Evolutionary conservation across 257 asterid genomes (phyloP), one percentile per base, ranked within the genome.

Genomic region (Nicotiana undulata): DNA sequence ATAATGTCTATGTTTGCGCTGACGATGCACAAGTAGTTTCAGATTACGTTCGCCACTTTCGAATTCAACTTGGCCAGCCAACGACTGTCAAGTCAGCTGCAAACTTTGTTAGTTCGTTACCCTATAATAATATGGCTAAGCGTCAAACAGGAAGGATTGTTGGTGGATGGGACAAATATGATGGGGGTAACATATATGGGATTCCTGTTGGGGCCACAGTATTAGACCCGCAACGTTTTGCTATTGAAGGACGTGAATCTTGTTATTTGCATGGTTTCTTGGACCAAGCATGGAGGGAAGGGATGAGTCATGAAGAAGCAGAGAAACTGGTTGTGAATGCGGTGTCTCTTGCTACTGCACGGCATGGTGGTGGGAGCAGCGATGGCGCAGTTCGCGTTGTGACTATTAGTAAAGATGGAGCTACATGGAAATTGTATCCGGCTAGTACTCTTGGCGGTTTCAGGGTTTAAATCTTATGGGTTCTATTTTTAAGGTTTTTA

Each of bases 81-180:
- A 86, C 98, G 3, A 93, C 95, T 53, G 97, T 93, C 52, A 92
- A 89, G 84, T 94, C 88, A 86, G 97, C 98, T 65, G 97, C 98
- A 20, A 93, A 87, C 81, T 92, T 93, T 77, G 87, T 90, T 79
- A 85, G 97, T 76, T 68, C 90, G 66, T 52, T 93, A 22, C 29
- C 98, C 70, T 92, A 93, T 86, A 89, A 86, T 81, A 92, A 89
- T 88, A 91, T 92, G 98, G 89, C 86, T 84, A 89, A 86, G 94
- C 89, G 91, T 68, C 98, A 94, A 92, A 94, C 98, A 80, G 98
- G 99, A 64, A 85, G 94, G 80, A 96, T 96, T 72, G 93, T 96
- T 78, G 98, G 99, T 75, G 99, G 99, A 63, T 94, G 99, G 99
- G 98, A 96, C 84, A 94, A 92, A 84, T 91, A 96, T 34, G 96